Base-by-base conservation (phyloP, 441 rosid species). In the Rhodomyrtus psidioides region DNA sequence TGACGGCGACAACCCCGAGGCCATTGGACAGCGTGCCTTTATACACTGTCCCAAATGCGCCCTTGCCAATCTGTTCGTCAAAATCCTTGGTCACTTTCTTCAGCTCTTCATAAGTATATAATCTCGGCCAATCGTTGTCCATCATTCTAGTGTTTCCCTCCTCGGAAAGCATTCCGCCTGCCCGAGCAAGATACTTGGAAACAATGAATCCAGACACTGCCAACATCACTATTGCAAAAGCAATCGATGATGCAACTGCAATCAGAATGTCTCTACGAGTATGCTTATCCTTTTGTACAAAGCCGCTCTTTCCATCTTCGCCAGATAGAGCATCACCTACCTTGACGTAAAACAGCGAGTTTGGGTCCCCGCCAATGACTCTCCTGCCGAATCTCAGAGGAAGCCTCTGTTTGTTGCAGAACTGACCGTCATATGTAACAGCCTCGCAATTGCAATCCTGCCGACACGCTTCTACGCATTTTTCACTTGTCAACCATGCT, bases 361-460 rank as follows among this genome's bases (percentile, higher is more conserved):
- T 53, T 46, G 86, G 27, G 16, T 54, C n/a, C 42, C 42, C 53
- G 16, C 12, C 17, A 1, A 1, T 1, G 24, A 23, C 12, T 84
- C 87, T 81, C 84, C 82, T 85, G 42, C 90, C 91, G 17, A 51
- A 88, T 84, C 87, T 89, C 39, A 89, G 49, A n/a, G 94, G 94
- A 53, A 92, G 88, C 81, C 42, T 87, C 54, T 84, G 90, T 85
- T 76, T 88, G 24, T 14, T 86, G 90, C 90, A 91, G 4, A 4
- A 17, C 23, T 59, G 57, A 5, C 55, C 46, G 1, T 9, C 24
- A 24, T 28, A 91, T 4, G 88, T n/a, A 3, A 86, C 91, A 34
- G 87, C 93, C 79, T 91, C 90, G 30, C 91, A 90, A 28, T 85
- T 44, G 49, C 90, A 89, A 76, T 92, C 91, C 26, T 39, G 30